Evolutionary conservation across 768 basidiomycete species (phyloP).

Genomic region (Collybiopsis confluens): DNA sequence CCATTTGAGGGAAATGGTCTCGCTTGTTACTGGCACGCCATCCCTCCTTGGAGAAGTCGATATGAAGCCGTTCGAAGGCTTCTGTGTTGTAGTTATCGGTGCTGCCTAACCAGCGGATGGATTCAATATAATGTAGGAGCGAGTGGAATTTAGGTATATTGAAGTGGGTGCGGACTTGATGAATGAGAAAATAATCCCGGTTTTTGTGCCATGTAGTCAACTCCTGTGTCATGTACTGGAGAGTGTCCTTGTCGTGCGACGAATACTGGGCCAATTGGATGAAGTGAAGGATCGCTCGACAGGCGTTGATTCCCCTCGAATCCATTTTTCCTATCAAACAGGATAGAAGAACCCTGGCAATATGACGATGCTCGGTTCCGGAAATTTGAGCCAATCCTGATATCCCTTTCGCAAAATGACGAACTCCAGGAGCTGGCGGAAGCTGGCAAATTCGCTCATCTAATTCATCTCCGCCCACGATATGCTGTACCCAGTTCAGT

Average conservation of each 20-base stretch:
- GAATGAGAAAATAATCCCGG: background rate
- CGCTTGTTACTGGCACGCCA: slow-evolving; percentile 1
- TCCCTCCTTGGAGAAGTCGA: slow-evolving; percentile 22
- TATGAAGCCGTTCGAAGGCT: slow-evolving; percentile 24
- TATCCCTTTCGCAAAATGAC: background rate
- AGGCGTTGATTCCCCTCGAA: background rate
- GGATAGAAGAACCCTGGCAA: background rate
- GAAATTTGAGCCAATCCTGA: background rate
- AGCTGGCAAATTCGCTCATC: background rate
- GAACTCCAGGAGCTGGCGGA: background rate
- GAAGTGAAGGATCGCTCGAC: slow-evolving; percentile 11
- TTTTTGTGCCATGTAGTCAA: background rate
- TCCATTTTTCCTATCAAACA: background rate
- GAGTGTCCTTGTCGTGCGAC: slow-evolving; percentile 3
- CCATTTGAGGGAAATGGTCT: slow-evolving; percentile 13
- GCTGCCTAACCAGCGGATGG: slow-evolving; percentile 16
- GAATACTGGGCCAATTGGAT: slow-evolving; percentile 8
- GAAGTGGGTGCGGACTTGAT: slow-evolving; percentile 20
- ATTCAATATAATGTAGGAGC: slow-evolving; percentile 15
- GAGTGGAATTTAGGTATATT: slow-evolving; percentile 27
- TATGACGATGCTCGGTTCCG: background rate
- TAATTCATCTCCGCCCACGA: slow-evolving; percentile 1
- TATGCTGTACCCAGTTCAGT: background rate
- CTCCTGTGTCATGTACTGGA: background rate
- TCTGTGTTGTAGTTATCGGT: slow-evolving; percentile 24